phyloP scores from a whole-genome alignment of 495 filamentous ascomycete genomes.

The Penicillium tannophilum region DNA sequence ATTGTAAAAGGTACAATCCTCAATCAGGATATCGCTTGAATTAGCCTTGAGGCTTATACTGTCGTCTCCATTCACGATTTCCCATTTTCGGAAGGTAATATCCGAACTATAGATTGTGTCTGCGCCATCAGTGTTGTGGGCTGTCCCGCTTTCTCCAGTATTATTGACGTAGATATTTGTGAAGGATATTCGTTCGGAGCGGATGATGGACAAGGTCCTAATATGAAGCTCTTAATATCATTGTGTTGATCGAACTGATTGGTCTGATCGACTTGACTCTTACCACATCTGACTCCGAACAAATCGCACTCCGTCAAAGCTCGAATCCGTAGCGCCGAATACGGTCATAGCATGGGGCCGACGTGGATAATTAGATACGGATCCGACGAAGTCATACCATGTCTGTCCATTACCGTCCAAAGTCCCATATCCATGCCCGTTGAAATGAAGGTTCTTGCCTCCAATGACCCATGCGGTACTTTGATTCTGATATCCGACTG shows the following conservation, averaged over 20 bases:
- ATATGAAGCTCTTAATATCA: neutral
- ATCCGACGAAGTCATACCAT: slow-evolving; percentile 33
- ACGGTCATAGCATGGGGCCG: neutral
- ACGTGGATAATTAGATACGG: neutral
- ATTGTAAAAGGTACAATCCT: slow-evolving; percentile 35
- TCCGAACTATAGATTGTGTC: slow-evolving; percentile 37
- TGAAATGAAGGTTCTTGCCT: slow-evolving; percentile 42
- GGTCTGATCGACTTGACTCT: neutral
- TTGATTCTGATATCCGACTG: slow-evolving; percentile 52
- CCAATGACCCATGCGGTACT: slow-evolving; percentile 51
- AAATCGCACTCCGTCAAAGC: neutral
- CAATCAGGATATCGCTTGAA: slow-evolving; percentile 40
- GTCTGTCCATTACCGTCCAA: slow-evolving; percentile 48
- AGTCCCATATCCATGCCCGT: slow-evolving; percentile 41
- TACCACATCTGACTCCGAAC: slow-evolving; percentile 2
- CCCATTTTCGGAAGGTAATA: slow-evolving; percentile 38
- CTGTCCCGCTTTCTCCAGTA: too few relatives aligned
- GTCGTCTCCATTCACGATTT: slow-evolving; percentile 42
- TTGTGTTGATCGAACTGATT: neutral
- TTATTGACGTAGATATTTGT: slow-evolving; percentile 47
- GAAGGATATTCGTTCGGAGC: slow-evolving; percentile 19
- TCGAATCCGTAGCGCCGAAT: neutral
- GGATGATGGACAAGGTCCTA: neutral
- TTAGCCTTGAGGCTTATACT: slow-evolving; percentile 41
- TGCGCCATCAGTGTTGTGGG: slow-evolving; percentile 41